Conservation (phyloP, 2,329 filamentous ascomycete species). For the Pseudocercospora cruenta region DNA sequence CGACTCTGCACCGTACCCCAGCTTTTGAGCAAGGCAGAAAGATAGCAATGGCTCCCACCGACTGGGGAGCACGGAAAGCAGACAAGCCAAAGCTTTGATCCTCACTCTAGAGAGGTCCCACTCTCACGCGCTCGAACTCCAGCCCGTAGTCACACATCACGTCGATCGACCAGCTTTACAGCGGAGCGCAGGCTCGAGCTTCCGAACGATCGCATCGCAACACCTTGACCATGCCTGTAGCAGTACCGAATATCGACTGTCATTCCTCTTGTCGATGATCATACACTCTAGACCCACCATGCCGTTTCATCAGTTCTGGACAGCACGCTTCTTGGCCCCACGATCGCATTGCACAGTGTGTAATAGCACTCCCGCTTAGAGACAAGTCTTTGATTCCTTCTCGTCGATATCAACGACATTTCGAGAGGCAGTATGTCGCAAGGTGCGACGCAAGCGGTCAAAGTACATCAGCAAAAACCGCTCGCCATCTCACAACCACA, state of each 20-base stretch:
- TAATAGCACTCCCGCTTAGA: conserved; percentile 74
- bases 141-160: conserved; percentile 3
- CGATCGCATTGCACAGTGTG: conserved; percentile 66
- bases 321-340: conserved; percentile 13
- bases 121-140: conserved; percentile 32
- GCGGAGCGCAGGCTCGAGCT: conserved; percentile 8
- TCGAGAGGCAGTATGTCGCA: conserved; percentile 62
- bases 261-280: conserved; percentile 19
- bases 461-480: conserved; percentile 97
- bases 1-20: conserved; percentile 3
- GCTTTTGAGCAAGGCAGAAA: conserved; percentile 6
- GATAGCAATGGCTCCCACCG: conserved; percentile 11
- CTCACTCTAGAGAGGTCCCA: conserved; percentile 90
- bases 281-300: conserved; percentile 24
- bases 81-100: conserved; percentile 95
- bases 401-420: conserved; percentile 42
- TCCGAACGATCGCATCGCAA: conserved; percentile 12
- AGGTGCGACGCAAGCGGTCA: conserved; percentile 64
- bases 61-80: conserved; percentile 44
- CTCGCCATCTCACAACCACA: conserved; percentile 52
- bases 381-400: conserved; percentile 96
- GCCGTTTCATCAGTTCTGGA: conserved; percentile 32
- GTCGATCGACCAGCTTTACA: background rate
- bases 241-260: conserved; percentile 11
- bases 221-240: background rate